Base-by-base conservation (phyloP, 805 yeast genomes). In the Saitoella complicata region DNA sequence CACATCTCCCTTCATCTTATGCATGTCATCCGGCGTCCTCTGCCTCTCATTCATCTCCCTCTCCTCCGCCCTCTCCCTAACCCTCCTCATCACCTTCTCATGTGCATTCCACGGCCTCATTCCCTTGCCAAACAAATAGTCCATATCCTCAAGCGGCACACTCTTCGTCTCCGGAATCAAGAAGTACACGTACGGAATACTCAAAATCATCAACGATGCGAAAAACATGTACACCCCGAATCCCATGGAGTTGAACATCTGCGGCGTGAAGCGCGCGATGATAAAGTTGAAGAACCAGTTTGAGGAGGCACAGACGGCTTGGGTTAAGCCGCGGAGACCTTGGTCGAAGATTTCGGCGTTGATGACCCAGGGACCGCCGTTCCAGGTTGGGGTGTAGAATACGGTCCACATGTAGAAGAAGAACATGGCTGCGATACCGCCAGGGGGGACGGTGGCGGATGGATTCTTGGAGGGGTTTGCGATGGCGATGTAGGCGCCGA, bases 61-160 rank as follows among this genome's bases (percentile, higher is more conserved):
- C 21, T 21, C 21, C 21, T 21, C 21, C 21, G 21, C 4, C 21
- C 21, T 21, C 21, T 21, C 21, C 21, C 21, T 21, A 21, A 21
- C 21, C 21, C 21, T 21, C 21, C 21, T 21, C 21, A 46, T 38
- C 9, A 41, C 49, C 31, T 46, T 32, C 6, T 38, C 44, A 21
- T 44, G 49, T 1, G 49, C 49, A 5, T 38, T 34, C 46, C 46
- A 46, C 1, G 49, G 46, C 9, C 45, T 46, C 5, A 46, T 43
- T 5, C 46, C 49, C 37, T 46, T 46, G 36, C 45, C 41, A 38
- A 80, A 81, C 11, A 80, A 81, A 42, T 75, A 77, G 57, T 80
- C 88, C 56, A 80, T 68, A 59, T 80, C 85, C 61, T 81, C 91
- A 54, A 80, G 70, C 0, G 88, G 77, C 50, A 76, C 70, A 33